Percentiles rank a stretch among this genome's conserved stretches.
Evolutionary conservation across 2,329 filamentous ascomycete genomes (phyloP).

Genomic region (Septoria petroselini): DNA sequence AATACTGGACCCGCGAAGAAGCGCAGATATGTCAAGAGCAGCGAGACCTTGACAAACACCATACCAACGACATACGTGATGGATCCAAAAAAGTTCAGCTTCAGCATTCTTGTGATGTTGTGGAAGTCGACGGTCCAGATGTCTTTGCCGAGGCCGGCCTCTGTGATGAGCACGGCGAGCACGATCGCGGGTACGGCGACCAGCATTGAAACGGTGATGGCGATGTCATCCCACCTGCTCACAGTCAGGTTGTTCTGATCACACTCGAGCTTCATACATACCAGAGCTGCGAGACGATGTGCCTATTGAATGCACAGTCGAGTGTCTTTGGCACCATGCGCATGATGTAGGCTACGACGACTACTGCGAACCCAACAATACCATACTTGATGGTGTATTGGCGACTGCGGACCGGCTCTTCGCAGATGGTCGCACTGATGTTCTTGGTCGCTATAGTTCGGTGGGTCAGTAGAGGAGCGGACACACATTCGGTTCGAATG

Average conservation of each 20-base stretch:
- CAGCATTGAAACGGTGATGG: conserved; percentile 16
- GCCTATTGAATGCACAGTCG: conserved; percentile 1
- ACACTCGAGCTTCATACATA: background rate
- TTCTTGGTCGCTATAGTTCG: conserved; percentile 17
- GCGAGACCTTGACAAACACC: conserved; percentile 19
- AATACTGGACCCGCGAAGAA: conserved; percentile 14
- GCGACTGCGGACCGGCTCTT: conserved; percentile 5
- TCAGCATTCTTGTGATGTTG: conserved; percentile 16
- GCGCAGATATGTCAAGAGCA: conserved; percentile 22
- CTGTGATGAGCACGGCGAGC: conserved; percentile 2
- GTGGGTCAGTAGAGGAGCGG: background rate
- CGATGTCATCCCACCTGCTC: conserved; percentile 22
- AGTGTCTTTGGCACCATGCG: conserved; percentile 20
- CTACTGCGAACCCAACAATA: conserved; percentile 13
- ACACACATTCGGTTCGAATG: background rate
- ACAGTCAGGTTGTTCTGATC: too few species aligned
- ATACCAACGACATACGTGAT: conserved; percentile 15
- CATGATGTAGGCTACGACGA: conserved; percentile 10
- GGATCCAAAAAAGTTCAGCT: conserved; percentile 14
- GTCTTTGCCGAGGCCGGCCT: conserved; percentile 13
- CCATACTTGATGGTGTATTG: background rate
- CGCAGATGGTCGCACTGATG: conserved; percentile 17
- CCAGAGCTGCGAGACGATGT: conserved; percentile 3
- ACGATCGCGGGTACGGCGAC: conserved; percentile 7
- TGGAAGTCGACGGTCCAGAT: conserved; percentile 19